These are phyloP conservation scores for Williopsis jadinii DNA, from an alignment of 1,139 yeast genomes.

Conservation along the genomic window DNA sequence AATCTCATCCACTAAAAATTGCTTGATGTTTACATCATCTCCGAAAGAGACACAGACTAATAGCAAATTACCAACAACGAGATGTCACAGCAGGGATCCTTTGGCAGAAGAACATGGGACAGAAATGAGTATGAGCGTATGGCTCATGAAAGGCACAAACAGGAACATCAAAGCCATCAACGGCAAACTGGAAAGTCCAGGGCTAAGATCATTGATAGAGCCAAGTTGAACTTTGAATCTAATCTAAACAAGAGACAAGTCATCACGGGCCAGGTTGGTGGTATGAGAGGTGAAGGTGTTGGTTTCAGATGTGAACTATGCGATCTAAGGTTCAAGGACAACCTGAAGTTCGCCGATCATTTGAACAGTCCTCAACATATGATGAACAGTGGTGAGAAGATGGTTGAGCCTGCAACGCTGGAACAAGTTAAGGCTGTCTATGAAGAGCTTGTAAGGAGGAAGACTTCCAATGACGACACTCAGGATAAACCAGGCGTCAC, in stretches of 20 bases:
- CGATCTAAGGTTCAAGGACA: constrained; percentile 73
- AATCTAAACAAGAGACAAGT: constrained; percentile 39
- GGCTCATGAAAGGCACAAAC: constrained; percentile 29
- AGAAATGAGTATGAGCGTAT: constrained; percentile 51
- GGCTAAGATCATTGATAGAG: constrained; percentile 15
- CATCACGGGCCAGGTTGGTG: constrained; percentile 34
- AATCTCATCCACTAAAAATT: too few species aligned
- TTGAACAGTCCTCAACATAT: constrained; percentile 64
- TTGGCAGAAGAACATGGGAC: constrained; percentile 69
- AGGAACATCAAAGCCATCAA: constrained; percentile 2
- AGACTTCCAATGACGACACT: constrained; percentile 4
- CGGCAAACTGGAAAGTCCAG: background rate
- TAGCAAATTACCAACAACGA: too few species aligned
- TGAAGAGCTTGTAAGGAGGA: constrained; percentile 18
- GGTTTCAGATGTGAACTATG: constrained; percentile 85
- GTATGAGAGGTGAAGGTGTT: constrained; percentile 53
- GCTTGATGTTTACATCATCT: too few species aligned
- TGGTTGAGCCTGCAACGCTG: constrained; percentile 27
- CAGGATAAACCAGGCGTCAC: too few species aligned
- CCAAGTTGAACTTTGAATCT: constrained; percentile 31
- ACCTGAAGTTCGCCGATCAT: constrained; percentile 75
- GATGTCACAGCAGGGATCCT: constrained; percentile 23
- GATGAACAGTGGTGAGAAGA: constrained; percentile 29
- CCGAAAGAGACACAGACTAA: too few species aligned
- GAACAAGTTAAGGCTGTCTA: constrained; percentile 28